Evolutionary conservation across 2,329 filamentous ascomycete genomes (phyloP).

Genomic region (Aureobasidium subglaciale): DNA sequence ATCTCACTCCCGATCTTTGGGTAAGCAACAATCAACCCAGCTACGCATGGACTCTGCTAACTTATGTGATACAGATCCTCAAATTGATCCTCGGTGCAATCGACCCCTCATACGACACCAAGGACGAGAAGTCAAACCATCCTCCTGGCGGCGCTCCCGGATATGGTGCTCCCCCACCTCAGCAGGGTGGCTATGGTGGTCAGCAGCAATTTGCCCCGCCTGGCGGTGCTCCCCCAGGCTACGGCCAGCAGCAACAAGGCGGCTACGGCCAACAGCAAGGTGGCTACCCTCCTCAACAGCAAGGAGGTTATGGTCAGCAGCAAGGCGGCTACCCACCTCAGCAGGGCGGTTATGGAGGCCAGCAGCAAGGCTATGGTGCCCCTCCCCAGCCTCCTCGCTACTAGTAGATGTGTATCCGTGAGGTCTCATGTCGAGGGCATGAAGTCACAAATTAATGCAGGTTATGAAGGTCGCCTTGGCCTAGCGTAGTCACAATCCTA

Average conservation of each 20-base stretch:
- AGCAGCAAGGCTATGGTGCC: conserved; percentile 18
- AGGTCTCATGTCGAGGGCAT: background rate
- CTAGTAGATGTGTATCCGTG: background rate
- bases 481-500: background rate
- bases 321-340: conserved; percentile 19
- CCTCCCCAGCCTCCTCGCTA: conserved; percentile 15
- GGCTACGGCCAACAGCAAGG: conserved; percentile 20
- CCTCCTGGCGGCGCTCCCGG: conserved; percentile 22
- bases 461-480: background rate
- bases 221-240: conserved; percentile 22
- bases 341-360: conserved; percentile 21
- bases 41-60: background rate
- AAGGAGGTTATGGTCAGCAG: conserved; percentile 19
- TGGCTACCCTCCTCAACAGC: conserved; percentile 15
- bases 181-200: conserved; percentile 21
- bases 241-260: conserved; percentile 21
- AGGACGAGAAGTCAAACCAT: conserved; percentile 50
- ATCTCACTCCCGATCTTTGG: conserved; percentile 60
- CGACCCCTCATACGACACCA: conserved; percentile 57
- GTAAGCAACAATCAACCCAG: conserved; percentile 24
- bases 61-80: conserved; percentile 37
- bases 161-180: conserved; percentile 25
- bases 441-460: too few relatives aligned
- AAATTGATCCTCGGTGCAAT: conserved; percentile 63
- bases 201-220: conserved; percentile 22